Evolutionary conservation across 805 yeast genomes (phyloP).

Genomic region (Candida pini): DNA sequence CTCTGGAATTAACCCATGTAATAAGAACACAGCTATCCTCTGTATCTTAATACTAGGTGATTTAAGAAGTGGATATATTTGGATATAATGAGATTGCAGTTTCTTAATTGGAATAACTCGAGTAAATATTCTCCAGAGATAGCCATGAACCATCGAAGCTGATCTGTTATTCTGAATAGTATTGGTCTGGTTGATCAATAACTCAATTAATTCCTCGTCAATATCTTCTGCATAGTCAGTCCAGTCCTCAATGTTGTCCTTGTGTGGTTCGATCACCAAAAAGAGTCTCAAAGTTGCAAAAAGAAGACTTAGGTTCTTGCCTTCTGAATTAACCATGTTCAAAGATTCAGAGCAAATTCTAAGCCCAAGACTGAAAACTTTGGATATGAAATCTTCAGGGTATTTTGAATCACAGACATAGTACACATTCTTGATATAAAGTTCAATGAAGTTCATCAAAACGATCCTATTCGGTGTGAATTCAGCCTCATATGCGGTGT

Average conservation of each 20-base stretch:
- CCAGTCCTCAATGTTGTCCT: constrained; percentile 28
- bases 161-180: constrained; percentile 25
- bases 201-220: constrained; percentile 38
- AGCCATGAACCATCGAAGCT: constrained; percentile 29
- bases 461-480: constrained; percentile 49
- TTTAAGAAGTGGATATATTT: constrained; percentile 30
- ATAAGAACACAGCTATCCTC: constrained; percentile 36
- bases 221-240: constrained; percentile 32
- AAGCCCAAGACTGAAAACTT: constrained; percentile 33
- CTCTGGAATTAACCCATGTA: constrained; percentile 36
- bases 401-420: constrained; percentile 23
- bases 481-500: constrained; percentile 49
- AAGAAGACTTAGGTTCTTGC: constrained; percentile 34
- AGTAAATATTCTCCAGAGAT: constrained; percentile 19
- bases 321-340: constrained; percentile 29
- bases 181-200: constrained; percentile 22
- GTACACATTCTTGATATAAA: constrained; percentile 26
- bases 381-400: constrained; percentile 23
- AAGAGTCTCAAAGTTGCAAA: constrained; percentile 42
- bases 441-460: constrained; percentile 37
- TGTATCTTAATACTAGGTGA: constrained; percentile 32
- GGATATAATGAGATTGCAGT: constrained; percentile 29
- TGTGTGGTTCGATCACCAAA: constrained; percentile 24
- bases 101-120: constrained; percentile 24
- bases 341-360: constrained; percentile 39